Percentiles rank a stretch among this genome's conserved stretches.
These are phyloP conservation scores for Salinomyces thailandicus DNA, from an alignment of 2,329 filamentous ascomycete species.

Conservation along the genomic window DNA sequence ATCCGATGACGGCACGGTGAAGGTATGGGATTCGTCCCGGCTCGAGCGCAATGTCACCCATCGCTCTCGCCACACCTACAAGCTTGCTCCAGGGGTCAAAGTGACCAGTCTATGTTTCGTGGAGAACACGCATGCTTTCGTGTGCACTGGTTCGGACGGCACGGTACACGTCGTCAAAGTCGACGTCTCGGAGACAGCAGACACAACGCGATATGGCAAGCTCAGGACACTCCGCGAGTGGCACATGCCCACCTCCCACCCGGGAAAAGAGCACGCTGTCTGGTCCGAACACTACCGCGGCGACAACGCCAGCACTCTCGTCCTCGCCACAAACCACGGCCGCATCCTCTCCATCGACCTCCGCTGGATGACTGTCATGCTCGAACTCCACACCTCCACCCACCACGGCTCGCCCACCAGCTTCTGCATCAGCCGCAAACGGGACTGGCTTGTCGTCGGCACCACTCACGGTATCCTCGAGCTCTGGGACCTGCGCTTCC, in stretches of 20 bases:
- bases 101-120: constrained; percentile 82
- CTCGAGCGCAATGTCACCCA: constrained; percentile 87
- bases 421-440: constrained; percentile 76
- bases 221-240: constrained; percentile 68
- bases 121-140: constrained; percentile 85
- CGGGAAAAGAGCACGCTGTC: constrained; percentile 60
- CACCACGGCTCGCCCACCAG: constrained; percentile 87
- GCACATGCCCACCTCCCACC: constrained; percentile 46
- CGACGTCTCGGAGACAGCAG: constrained; percentile 49
- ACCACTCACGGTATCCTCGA: constrained; percentile 89
- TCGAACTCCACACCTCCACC: constrained; percentile 72
- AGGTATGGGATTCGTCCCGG: constrained; percentile 83
- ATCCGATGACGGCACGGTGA: constrained; percentile 82
- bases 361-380: constrained; percentile 73
- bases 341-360: constrained; percentile 77
- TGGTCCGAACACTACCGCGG: constrained; percentile 89
- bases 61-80: constrained; percentile 75
- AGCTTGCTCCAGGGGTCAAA: constrained; percentile 57
- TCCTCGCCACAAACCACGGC: constrained; percentile 78
- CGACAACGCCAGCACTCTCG: constrained; percentile 68
- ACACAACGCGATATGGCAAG: constrained; percentile 49
- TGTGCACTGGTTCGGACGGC: constrained; percentile 82
- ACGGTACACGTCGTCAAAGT: constrained; percentile 83
- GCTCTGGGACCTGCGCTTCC: constrained; percentile 95
- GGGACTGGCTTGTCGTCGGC: constrained; percentile 83